Evolutionary conservation across 495 filamentous ascomycete species (phyloP), one percentile per base, ranked within the genome.

Genomic region (Pyrenopolyporus hunteri): DNA sequence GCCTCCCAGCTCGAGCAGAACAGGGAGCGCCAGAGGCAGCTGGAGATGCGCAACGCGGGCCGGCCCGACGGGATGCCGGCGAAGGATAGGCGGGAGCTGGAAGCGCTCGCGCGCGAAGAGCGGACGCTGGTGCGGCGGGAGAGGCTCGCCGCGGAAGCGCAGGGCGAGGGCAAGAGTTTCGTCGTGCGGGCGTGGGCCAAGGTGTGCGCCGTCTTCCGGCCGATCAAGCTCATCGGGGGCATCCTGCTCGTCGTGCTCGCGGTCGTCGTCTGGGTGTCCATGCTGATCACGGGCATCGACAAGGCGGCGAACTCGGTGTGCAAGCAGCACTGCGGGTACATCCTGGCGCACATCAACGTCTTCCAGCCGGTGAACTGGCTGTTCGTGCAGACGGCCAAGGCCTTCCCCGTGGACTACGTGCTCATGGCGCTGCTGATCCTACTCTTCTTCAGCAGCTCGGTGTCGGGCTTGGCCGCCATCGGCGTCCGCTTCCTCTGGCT

Each of bases 401-500:
- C 89, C 7, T 98, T 97, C 74, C 94, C 94, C 0, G 81, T 97
- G 52, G 94, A 98, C 73, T 98, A 98, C 70, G 79, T 89, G 25
- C 80, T 98, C 28, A 95, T 94, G 77, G 86, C 89, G 0, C 74
- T 93, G 0, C 76, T 98, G 9, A 85, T 94, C 10, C 76, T 97
- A 0, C 82, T 97, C 55, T 83, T 98, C 66, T 98, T 98, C 79
- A 83, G 79, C 77, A 86, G 87, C 72, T 91, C 91, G 14, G 85
- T 98, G 45, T 84, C 91, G 20, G 95, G 94, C 36, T 85, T 97
- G 33, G 87, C 91, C 23, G 82, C 83, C 19, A 82, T 98, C 46
- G 94, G 94, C 29, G 96, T 98, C 66, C 87, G 94, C 47, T 97
- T 98, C 80, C 81, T 98, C 40, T 98, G 95, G 95, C 75, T 98